phyloP scores from a whole-genome alignment of 2,329 filamentous ascomycete species.

The Fusarium papillatum region DNA sequence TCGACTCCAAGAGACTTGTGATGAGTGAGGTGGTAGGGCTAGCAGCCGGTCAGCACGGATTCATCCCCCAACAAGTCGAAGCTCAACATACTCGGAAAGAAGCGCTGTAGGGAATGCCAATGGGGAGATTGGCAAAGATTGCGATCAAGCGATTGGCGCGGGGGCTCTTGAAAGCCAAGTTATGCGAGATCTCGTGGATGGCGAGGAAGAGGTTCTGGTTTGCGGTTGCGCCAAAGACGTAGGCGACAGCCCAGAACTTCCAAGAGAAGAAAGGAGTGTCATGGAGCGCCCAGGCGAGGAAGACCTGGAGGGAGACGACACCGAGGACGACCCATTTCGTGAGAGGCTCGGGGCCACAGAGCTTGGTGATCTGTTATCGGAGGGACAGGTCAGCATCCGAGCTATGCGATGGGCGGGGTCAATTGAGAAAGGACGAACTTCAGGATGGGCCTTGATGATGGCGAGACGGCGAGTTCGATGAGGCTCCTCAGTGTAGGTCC shows the following conservation, averaged over 20 bases:
- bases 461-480: conserved; percentile 91
- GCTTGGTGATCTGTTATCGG: conserved; percentile 83
- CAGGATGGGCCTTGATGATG: conserved; percentile 98
- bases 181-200: conserved; percentile 99
- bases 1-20: conserved; percentile 99
- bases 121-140: conserved; percentile 95
- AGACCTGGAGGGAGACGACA: conserved; percentile 87
- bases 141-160: conserved; percentile 88
- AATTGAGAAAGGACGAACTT: conserved; percentile 67
- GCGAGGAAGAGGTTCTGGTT: conserved; percentile 99
- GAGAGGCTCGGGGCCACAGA: conserved; percentile 95
- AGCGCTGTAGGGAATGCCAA: conserved; percentile 95
- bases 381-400: conserved; percentile 18
- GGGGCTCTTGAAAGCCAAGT: conserved; percentile 89
- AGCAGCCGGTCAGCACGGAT: conserved; percentile 34
- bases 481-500: conserved; percentile 99
- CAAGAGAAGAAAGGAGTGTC: conserved; percentile 85
- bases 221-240: conserved; percentile 92
- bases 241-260: conserved; percentile 88
- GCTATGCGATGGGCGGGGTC: neutral
- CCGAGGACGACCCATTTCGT: conserved; percentile 92
- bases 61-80: neutral
- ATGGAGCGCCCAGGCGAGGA: conserved; percentile 82
- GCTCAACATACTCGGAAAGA: conserved; percentile 82
- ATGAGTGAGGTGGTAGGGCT: conserved; percentile 98